Evolutionary conservation across 257 asterid species (phyloP).

Genomic region (Nyctanthes arbortristis): DNA sequence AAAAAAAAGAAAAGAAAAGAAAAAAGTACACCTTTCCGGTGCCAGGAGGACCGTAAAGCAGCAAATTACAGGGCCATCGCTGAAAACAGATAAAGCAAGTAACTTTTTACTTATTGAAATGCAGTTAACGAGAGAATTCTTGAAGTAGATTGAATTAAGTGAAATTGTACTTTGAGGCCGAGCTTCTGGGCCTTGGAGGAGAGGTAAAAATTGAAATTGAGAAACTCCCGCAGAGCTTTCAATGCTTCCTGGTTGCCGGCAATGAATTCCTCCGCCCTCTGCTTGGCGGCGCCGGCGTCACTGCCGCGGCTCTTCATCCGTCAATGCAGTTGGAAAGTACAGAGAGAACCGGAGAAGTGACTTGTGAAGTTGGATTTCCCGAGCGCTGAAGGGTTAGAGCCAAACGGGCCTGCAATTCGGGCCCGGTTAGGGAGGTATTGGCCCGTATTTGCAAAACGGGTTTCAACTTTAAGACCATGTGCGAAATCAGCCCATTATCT

Average conservation of each 20-base stretch:
- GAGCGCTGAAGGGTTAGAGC: background rate
- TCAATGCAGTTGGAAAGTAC: background rate
- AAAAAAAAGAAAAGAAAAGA: background rate
- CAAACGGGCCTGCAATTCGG: no score
- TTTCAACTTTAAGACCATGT: no score
- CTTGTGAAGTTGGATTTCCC: background rate
- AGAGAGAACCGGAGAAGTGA: no score
- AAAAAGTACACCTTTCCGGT: constrained; percentile 80
- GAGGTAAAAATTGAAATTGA: constrained; percentile 63
- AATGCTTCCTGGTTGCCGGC: constrained; percentile 78
- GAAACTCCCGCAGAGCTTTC: constrained; percentile 70
- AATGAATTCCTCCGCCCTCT: constrained; percentile 73
- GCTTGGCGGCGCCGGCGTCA: constrained; percentile 29
- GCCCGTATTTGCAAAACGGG: no score
- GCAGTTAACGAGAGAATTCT: background rate
- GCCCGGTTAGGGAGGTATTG: no score
- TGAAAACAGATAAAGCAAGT: constrained; percentile 9
- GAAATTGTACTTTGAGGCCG: constrained; percentile 60
- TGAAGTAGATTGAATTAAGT: background rate
- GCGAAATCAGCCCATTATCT: no score
- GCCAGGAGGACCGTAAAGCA: constrained; percentile 96
- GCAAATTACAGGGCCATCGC: constrained; percentile 90
- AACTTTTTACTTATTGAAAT: background rate
- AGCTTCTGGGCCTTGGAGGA: constrained; percentile 61
- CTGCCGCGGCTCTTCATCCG: constrained; percentile 35